Conservation (phyloP, 768 basidiomycete species). For the Naganishia vaughanmartiniae region DNA sequence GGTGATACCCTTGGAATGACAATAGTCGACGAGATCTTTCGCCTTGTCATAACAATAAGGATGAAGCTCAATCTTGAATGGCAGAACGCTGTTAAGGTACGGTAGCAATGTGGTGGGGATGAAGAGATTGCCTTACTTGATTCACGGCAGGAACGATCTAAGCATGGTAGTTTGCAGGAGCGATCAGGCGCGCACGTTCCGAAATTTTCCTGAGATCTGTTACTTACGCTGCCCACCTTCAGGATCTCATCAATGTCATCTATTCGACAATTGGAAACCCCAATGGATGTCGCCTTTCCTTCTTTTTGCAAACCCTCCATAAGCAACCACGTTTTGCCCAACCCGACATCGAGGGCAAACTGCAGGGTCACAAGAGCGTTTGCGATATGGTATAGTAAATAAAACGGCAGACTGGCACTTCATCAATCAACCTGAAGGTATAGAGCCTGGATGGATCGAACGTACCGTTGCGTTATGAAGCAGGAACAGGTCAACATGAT, state of each 20-base stretch:
- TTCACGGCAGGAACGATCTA: conserved; percentile 49
- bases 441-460: conserved; percentile 34
- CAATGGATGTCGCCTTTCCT: conserved; percentile 55
- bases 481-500: conserved; percentile 63
- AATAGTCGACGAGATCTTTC: conserved; percentile 41
- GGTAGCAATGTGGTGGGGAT: background rate
- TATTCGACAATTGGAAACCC: conserved; percentile 53
- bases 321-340: conserved; percentile 61
- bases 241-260: conserved; percentile 50
- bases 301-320: conserved; percentile 60
- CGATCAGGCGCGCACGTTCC: no score
- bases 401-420: no score
- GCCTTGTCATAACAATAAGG: conserved; percentile 48
- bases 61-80: conserved; percentile 52
- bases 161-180: no score
- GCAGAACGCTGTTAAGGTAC: background rate
- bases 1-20: conserved; percentile 42
- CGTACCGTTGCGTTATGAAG: conserved; percentile 56
- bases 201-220: background rate
- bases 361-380: background rate
- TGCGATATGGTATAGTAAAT: no score
- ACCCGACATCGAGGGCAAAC: conserved; percentile 38
- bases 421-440: no score
- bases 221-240: conserved; percentile 40
- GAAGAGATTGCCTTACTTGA: conserved; percentile 39